A percentile compares a stretch with the other conserved stretches of the same genome.
Conservation (phyloP, 1,284 basidiomycete species). For the Exobasidium cylindrosporum region DNA sequence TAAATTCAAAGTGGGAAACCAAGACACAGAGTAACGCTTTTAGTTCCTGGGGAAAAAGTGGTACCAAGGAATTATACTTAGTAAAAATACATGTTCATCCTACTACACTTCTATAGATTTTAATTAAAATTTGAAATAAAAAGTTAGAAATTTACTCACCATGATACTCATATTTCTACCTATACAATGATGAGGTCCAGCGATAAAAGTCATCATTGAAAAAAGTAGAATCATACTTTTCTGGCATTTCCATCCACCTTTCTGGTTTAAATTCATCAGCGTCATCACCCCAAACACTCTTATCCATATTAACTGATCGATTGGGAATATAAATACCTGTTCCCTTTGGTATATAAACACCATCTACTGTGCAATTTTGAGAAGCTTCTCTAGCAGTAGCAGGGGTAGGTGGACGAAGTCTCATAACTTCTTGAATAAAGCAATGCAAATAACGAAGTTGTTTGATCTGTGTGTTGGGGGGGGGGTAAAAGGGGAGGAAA, state of each 20-base stretch:
- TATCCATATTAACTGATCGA: constrained; percentile 34
- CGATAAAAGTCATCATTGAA: constrained; percentile 41
- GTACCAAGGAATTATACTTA: too few species aligned
- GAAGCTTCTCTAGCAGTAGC: constrained; percentile 28
- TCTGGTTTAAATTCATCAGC: constrained; percentile 40
- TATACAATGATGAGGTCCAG: constrained; percentile 43
- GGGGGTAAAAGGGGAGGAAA: not conserved
- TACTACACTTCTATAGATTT: too few species aligned
- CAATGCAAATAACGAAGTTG: constrained; percentile 72
- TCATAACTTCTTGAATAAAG: constrained; percentile 59
- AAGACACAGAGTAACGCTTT: constrained; percentile 34
- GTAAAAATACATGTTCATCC: too few species aligned
- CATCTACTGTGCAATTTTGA: constrained; percentile 30
- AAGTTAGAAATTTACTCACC: not conserved
- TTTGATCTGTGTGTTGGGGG: constrained; percentile 57
- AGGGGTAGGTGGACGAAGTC: constrained; percentile 38
- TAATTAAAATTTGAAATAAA: too few species aligned
- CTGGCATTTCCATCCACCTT: constrained; percentile 37
- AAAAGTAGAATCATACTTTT: constrained; percentile 36
- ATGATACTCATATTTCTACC: constrained; percentile 33
- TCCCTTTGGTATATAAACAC: constrained; percentile 31
- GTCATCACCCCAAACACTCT: constrained; percentile 33
- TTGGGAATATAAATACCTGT: constrained; percentile 35
- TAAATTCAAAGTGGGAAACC: constrained; percentile 37
- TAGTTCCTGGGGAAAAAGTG: constrained; percentile 31